A percentile compares a stretch with the other conserved stretches of the same genome.
Conservation (phyloP, 1,284 basidiomycete species). For the Entoloma clypeatum region DNA sequence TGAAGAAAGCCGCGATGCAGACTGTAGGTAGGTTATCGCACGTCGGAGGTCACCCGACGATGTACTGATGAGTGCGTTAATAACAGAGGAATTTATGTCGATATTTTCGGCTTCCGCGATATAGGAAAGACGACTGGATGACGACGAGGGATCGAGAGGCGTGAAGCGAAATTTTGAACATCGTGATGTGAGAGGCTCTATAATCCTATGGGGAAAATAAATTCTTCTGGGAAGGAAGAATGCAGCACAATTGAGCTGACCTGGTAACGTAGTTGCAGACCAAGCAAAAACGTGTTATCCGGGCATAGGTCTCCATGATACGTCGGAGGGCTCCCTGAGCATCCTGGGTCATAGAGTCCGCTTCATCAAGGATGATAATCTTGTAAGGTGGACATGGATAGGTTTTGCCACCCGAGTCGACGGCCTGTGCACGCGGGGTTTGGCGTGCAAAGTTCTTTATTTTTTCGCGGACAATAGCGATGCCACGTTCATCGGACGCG, state of each 20-base stretch:
- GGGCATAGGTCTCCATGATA: conserved; percentile 98
- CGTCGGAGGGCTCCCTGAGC: conserved; percentile 93
- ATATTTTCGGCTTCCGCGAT: conserved; percentile 72
- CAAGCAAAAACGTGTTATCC: conserved; percentile 96
- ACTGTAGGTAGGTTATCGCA: conserved; percentile 98
- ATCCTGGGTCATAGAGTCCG: conserved; percentile 99
- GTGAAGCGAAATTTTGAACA: conserved; percentile 99
- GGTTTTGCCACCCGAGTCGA: conserved; percentile 73
- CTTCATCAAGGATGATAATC: conserved; percentile 98
- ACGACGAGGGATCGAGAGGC: conserved; percentile 79
- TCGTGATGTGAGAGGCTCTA: conserved; percentile 97
- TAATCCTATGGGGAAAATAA: conserved; percentile 68
- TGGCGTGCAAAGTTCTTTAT: conserved; percentile 98
- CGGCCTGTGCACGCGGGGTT: conserved; percentile 77
- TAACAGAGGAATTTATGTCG: conserved; percentile 47
- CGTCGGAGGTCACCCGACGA: conserved; percentile 94
- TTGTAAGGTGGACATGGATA: conserved; percentile 99
- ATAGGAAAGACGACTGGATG: conserved; percentile 72
- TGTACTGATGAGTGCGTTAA: conserved; percentile 72
- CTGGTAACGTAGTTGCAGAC: conserved; percentile 99
- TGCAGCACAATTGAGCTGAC: conserved; percentile 41
- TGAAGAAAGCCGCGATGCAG: conserved; percentile 81
- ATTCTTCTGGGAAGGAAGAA: not conserved
- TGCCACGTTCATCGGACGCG: conserved; percentile 98
- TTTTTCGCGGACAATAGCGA: conserved; percentile 95